Conservation (phyloP, 148 eudicot genomes). For the Hydrangea macrophylla region DNA sequence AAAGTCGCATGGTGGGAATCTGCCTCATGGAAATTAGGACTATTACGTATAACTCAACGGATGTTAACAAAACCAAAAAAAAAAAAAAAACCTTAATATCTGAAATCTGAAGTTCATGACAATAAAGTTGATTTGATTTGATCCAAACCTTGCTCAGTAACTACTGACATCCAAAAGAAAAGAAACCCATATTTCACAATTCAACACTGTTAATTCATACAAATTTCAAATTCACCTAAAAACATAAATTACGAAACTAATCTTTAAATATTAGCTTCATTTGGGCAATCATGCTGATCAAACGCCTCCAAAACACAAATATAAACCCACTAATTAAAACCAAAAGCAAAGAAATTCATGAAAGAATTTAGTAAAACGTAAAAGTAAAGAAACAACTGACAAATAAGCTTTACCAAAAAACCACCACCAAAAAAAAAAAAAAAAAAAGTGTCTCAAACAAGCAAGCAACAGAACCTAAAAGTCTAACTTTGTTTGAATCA, state of each 20-base stretch:
- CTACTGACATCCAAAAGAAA: not conserved
- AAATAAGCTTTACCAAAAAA: too few relatives aligned
- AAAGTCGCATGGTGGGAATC: not conserved
- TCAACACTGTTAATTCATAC: not conserved
- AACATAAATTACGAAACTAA: not conserved
- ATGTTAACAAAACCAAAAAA: not conserved
- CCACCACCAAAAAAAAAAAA: too few relatives aligned
- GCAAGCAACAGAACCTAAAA: not conserved
- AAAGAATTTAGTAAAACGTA: not conserved
- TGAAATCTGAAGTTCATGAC: not conserved
- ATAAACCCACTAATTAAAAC: not conserved
- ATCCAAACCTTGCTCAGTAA: not conserved
- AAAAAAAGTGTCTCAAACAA: not conserved
- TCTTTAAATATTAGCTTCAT: constrained; percentile 6
- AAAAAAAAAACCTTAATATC: not conserved
- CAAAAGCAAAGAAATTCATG: not conserved
- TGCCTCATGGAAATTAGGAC: not conserved
- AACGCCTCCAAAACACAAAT: too few relatives aligned
- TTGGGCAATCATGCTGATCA: not conserved
- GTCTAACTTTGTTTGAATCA: not conserved
- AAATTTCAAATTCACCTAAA: not conserved
- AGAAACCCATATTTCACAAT: not conserved
- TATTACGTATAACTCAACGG: not conserved
- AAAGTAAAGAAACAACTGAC: not conserved
- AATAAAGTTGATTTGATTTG: not conserved